Evolutionary conservation across 768 basidiomycete genomes (phyloP).

Genomic region (Termitomyces sp.): DNA sequence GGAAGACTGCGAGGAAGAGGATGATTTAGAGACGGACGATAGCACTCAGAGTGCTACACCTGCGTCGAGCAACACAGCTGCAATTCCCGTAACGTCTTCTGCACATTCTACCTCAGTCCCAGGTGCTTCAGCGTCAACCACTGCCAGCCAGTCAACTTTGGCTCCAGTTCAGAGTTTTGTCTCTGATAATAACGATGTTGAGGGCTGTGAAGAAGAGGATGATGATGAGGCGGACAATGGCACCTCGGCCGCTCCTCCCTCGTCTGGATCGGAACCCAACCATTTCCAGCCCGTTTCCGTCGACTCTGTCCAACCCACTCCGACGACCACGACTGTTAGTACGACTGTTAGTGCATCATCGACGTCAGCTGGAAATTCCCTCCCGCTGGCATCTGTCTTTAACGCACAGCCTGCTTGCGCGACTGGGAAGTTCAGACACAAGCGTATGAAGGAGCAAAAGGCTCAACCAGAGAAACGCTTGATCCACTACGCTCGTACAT

Average conservation of each 20-base stretch:
- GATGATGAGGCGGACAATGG: not conserved
- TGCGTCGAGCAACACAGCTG: not conserved
- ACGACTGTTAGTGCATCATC: not conserved
- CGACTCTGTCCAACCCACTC: not conserved
- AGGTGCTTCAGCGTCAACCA: not conserved
- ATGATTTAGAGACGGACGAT: not conserved
- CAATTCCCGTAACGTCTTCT: not conserved
- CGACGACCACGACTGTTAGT: not conserved
- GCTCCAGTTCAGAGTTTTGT: not conserved
- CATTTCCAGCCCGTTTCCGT: not conserved
- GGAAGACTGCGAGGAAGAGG: conserved; percentile 1
- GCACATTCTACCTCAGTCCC: not conserved
- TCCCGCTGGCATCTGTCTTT: not conserved
- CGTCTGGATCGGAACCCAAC: not conserved
- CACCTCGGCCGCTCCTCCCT: not conserved
- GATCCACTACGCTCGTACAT: conserved; percentile 8
- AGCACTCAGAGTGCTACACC: not conserved
- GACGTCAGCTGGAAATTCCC: not conserved
- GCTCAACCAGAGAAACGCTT: conserved; percentile 7
- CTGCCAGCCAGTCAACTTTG: not conserved
- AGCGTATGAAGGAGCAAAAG: conserved; percentile 8
- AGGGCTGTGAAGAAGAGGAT: conserved; percentile 1
- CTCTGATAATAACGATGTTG: not conserved
- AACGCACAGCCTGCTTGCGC: conserved; percentile 3
- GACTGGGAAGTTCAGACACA: conserved; percentile 14